A percentile compares a stretch with the other conserved stretches of the same genome.
Evolutionary conservation across 2,329 filamentous ascomycete species (phyloP).

Genomic region (Cladorrhinum sp.): DNA sequence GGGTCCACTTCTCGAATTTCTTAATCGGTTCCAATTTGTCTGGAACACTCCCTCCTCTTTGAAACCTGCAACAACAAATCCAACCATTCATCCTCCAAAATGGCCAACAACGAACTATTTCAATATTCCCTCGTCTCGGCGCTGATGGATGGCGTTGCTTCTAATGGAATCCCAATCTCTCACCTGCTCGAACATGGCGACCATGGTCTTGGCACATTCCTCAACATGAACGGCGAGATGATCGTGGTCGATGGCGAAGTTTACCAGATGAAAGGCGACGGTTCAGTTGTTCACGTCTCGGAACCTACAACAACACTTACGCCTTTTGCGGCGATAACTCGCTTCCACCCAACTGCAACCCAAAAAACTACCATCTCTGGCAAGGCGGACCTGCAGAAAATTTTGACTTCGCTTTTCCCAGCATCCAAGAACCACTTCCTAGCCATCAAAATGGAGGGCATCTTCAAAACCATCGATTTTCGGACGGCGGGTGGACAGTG

Average conservation of each 20-base stretch:
- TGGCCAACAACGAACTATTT: constrained; percentile 35
- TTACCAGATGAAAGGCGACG: constrained; percentile 38
- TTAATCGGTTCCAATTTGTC: not conserved
- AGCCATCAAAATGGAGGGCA: constrained; percentile 32
- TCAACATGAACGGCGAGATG: constrained; percentile 36
- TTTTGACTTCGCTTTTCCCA: constrained; percentile 28
- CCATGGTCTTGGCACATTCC: constrained; percentile 37
- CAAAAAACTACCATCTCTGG: constrained; percentile 24
- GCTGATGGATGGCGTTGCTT: constrained; percentile 36
- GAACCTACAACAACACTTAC: constrained; percentile 27
- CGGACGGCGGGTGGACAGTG: constrained; percentile 34
- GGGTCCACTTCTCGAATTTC: not conserved
- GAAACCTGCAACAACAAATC: not conserved
- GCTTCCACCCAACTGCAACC: constrained; percentile 28
- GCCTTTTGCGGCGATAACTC: constrained; percentile 36
- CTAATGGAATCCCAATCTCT: constrained; percentile 31
- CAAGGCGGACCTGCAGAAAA: constrained; percentile 29
- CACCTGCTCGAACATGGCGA: constrained; percentile 32
- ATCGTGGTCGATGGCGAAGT: constrained; percentile 33
- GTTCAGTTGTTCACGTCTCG: constrained; percentile 28
- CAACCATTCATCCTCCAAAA: constrained; percentile 13
- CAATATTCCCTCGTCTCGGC: constrained; percentile 37
- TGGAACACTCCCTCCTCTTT: not conserved
- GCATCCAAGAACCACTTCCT: constrained; percentile 32
- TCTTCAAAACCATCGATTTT: constrained; percentile 31